These are phyloP conservation scores for Tulasnella sp. DNA, from an alignment of 768 basidiomycete genomes.

Conservation along the genomic window DNA sequence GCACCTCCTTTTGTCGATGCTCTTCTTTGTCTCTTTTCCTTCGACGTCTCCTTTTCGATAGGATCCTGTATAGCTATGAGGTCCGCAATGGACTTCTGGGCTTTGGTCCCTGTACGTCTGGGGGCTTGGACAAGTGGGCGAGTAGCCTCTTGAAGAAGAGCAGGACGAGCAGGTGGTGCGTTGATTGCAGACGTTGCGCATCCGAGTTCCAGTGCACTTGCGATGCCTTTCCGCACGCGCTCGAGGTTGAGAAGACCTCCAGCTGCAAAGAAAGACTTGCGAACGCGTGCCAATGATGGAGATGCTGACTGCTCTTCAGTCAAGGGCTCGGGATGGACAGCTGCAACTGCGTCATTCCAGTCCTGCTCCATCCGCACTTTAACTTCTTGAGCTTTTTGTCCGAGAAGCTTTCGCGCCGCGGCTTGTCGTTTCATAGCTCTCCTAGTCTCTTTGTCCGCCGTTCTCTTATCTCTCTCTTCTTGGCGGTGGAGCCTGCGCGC, in stretches of 20 bases:
- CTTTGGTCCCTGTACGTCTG: background rate
- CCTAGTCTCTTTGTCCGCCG: slow-evolving; percentile 15
- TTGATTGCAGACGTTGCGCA: background rate
- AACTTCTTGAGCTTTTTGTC: slow-evolving; percentile 54
- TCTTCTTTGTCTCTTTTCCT: slow-evolving; percentile 10
- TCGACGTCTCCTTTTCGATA: background rate
- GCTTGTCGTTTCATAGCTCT: slow-evolving; percentile 25
- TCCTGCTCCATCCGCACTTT: slow-evolving; percentile 46
- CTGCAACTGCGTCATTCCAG: slow-evolving; percentile 49
- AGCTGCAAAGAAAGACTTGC: slow-evolving; percentile 7
- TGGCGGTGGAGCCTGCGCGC: background rate
- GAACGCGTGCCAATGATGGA: background rate
- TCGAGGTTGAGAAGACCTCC: background rate
- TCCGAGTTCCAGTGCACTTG: background rate
- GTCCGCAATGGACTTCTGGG: slow-evolving; percentile 10
- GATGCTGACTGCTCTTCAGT: slow-evolving; percentile 5
- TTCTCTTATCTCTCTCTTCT: slow-evolving; percentile 20
- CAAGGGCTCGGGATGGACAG: slow-evolving; percentile 44
- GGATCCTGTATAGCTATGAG: slow-evolving; percentile 5
- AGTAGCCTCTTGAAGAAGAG: background rate
- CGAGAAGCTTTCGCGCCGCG: slow-evolving; percentile 29
- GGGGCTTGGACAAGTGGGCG: background rate
- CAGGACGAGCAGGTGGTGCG: background rate
- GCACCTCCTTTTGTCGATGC: background rate
- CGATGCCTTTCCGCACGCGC: slow-evolving; percentile 12